These are phyloP conservation scores for Oxalis stricta DNA, from an alignment of 441 rosid genomes.

Conservation along the genomic window DNA sequence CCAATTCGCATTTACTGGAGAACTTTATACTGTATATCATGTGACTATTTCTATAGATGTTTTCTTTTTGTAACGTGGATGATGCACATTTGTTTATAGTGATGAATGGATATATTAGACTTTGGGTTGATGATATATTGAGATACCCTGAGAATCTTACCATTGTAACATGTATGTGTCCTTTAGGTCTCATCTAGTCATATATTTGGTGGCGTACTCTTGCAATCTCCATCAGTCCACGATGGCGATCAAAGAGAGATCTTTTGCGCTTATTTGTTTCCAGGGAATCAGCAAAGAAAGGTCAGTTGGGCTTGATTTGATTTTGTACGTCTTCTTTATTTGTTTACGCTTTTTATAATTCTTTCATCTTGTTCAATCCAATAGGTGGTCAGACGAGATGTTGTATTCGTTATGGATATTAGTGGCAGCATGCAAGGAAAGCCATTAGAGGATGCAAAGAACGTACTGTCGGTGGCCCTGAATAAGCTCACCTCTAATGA, in stretches of 20 bases:
- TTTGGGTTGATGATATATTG: constrained; percentile 1
- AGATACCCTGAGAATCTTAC: not conserved
- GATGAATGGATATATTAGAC: constrained; percentile 11
- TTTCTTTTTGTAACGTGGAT: constrained; percentile 6
- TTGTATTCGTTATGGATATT: constrained; percentile 76
- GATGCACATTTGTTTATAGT: not conserved
- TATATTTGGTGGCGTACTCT: constrained; percentile 60
- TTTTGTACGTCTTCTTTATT: constrained; percentile 4
- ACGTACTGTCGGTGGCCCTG: constrained; percentile 47
- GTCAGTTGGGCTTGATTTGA: not conserved
- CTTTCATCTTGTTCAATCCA: constrained; percentile 20
- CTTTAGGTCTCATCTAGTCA: constrained; percentile 46
- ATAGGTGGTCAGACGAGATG: constrained; percentile 69
- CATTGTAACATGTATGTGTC: not conserved
- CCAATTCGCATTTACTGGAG: not conserved
- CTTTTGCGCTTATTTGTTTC: constrained; percentile 57
- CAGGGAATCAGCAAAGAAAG: constrained; percentile 41
- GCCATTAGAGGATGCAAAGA: constrained; percentile 56
- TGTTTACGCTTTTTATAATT: constrained; percentile 1
- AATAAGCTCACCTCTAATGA: constrained; percentile 50
- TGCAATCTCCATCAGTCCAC: constrained; percentile 65
- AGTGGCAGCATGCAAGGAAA: constrained; percentile 90
- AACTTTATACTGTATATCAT: not conserved
- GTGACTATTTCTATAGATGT: constrained; percentile 1
- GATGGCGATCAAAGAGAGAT: constrained; percentile 86